phyloP scores from a whole-genome alignment of 108 stramenopile genomes.

The Schizochytrium sp. region DNA sequence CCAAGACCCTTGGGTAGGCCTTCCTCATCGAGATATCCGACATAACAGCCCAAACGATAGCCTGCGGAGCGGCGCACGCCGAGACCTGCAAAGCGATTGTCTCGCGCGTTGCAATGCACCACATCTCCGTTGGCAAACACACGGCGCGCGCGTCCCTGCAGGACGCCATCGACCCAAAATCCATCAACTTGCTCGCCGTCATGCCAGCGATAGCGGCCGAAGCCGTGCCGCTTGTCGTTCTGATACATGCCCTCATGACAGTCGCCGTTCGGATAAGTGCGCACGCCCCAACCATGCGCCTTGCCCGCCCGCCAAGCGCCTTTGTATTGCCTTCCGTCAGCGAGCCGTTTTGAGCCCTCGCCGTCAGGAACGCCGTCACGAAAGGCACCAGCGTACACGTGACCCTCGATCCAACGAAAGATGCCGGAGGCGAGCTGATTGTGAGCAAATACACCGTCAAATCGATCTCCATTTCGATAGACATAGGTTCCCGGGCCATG shows the following conservation, averaged over 20 bases:
- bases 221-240: neutral
- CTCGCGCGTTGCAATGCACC: neutral
- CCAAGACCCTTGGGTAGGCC: neutral
- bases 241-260: neutral
- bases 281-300: slow-evolving; percentile 8
- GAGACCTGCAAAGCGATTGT: neutral
- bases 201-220: neutral
- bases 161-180: neutral
- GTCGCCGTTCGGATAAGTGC: neutral
- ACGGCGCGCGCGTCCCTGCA: neutral
- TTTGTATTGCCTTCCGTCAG: neutral
- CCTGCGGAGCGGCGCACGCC: neutral
- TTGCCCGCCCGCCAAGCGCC: neutral
- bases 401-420: neutral
- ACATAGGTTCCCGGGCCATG: neutral
- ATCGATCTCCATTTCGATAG: neutral
- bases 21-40: neutral
- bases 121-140: neutral
- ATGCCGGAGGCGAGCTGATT: neutral
- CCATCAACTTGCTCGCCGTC: neutral
- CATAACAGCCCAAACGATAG: neutral
- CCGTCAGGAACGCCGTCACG: neutral
- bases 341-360: neutral
- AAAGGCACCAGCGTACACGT: neutral
- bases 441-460: neutral